Base-by-base conservation (phyloP, 352 stramenopile genomes). In the Saprolegnia parasitica region DNA sequence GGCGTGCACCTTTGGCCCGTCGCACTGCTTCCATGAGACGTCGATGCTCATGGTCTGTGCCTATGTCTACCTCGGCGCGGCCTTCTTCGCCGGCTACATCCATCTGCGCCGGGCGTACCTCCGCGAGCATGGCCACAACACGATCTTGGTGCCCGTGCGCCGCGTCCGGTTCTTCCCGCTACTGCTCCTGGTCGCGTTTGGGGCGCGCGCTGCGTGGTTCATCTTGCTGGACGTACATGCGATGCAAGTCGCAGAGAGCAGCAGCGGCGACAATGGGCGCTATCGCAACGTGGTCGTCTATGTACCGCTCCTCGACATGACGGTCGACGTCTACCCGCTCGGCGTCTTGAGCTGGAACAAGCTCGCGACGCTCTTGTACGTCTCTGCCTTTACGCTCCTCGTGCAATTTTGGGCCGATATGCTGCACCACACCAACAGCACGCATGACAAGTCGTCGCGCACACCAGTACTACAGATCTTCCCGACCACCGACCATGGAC, bases 361-460 rank as follows among this genome's bases (percentile, higher is more conserved):
- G 71, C 75, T 91, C 42, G 81, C 84, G 45, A 91, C 84, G 63
- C 75, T 91, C 73, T 77, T 91, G 56, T 90, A 87, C 70, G 89
- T 91, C 70, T 90, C 84, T 42, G 82, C 84, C 20, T 91, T 91
- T 70, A 89, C 84, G 62, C 78, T 90, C 57, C 73, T 91, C 39
- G 67, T 91, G 67, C 82, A 83, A 56, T 91, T 91, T 73, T 91
- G 81, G 84, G 81, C 88, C 57, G 84, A 91, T 72, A 81, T 91
- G 46, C 76, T 87, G 6, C 70, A 75, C 20, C 79, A 89, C 37
- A 81, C 81, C 15, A 71, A 68, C 39, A 76, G 78, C 16, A 78
- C 81, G 10, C 80, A 88, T 60, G 80, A 88, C 56, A 80, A 80
- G 32, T 71, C 89, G 42, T 81, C 81, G 32, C 71, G 81, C 49